These are phyloP conservation scores for Lachnellula hyalina DNA, from an alignment of 2,329 filamentous ascomycete genomes.

Conservation along the genomic window DNA sequence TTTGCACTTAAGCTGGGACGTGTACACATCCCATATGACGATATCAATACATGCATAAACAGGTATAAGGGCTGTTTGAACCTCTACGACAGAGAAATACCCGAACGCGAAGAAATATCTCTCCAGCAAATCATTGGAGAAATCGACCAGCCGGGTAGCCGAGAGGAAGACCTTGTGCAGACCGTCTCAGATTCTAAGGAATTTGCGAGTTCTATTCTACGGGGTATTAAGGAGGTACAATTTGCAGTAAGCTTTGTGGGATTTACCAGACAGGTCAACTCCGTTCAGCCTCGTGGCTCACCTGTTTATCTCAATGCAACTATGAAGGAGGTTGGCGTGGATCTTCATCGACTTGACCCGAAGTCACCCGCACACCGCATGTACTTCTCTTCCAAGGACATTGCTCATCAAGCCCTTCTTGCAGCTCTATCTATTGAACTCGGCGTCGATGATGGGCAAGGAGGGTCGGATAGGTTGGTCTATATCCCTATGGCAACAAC, in stretches of 20 bases:
- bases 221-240: conserved; percentile 93
- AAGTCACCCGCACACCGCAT: conserved; percentile 94
- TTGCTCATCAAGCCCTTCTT: conserved; percentile 89
- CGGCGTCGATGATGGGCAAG: conserved; percentile 84
- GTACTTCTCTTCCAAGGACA: conserved; percentile 91
- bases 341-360: conserved; percentile 84
- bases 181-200: conserved; percentile 89
- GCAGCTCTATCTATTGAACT: conserved; percentile 90
- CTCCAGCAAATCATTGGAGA: conserved; percentile 72
- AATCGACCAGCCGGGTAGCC: conserved; percentile 55
- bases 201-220: conserved; percentile 81
- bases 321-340: conserved; percentile 94
- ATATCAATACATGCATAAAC: conserved; percentile 60
- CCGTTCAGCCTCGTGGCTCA: conserved; percentile 59
- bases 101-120: conserved; percentile 54
- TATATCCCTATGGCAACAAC: conserved; percentile 98
- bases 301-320: conserved; percentile 79
- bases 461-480: conserved; percentile 76
- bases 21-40: conserved; percentile 85
- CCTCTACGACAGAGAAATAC: conserved; percentile 22
- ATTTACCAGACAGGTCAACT: conserved; percentile 72
- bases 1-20: conserved; percentile 87
- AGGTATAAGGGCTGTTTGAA: conserved; percentile 45
- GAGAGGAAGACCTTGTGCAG: conserved; percentile 63
- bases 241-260: conserved; percentile 90